Percentiles rank a stretch among this genome's conserved stretches.
Evolutionary conservation across 2,329 filamentous ascomycete species (phyloP).

Genomic region (Colletotrichum sp.): DNA sequence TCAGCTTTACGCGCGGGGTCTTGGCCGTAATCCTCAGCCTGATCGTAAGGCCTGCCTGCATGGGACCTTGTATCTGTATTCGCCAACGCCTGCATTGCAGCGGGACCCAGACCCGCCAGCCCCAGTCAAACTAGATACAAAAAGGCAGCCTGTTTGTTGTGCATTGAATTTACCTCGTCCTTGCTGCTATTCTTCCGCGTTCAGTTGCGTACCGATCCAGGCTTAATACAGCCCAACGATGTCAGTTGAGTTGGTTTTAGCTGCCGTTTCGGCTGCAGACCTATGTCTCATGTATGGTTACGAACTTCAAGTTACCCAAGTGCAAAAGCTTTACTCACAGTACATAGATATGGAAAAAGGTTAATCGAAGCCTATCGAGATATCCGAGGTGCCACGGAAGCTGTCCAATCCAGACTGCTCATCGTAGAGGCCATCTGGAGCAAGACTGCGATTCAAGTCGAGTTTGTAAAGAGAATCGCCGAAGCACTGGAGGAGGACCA

Average conservation of each 20-base stretch:
- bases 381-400: neutral
- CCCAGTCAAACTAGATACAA: neutral
- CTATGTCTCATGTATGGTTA: neutral
- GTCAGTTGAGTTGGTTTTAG: neutral
- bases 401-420: neutral
- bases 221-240: neutral
- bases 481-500: neutral
- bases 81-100: neutral
- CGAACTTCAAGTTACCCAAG: neutral
- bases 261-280: neutral
- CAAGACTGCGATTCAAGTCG: neutral
- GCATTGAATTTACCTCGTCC: neutral
- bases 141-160: neutral
- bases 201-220: neutral
- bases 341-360: neutral
- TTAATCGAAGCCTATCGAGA: neutral
- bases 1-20: neutral
- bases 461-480: neutral
- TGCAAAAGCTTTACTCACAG: neutral
- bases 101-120: neutral
- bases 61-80: neutral
- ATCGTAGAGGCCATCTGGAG: neutral
- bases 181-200: neutral
- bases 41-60: neutral
- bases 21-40: neutral